Conservation (phyloP, 768 basidiomycete genomes). For the Pisolithus marmoratus region DNA sequence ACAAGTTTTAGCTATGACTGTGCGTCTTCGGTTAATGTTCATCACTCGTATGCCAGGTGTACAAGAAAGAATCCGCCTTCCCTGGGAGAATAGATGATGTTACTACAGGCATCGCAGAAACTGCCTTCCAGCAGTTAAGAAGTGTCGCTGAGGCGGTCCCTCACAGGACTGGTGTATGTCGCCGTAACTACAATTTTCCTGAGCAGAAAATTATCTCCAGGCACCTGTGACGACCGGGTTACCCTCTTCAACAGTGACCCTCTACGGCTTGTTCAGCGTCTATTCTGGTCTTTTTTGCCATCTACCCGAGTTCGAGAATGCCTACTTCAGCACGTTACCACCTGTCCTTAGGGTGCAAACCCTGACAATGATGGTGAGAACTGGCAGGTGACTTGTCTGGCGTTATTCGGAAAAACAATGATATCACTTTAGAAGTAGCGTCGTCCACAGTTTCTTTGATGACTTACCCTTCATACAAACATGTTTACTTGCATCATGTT, state of each 20-base stretch:
- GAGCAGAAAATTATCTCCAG: slow-evolving; percentile 10
- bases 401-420: slow-evolving; percentile 13
- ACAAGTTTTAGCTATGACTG: too few relatives aligned
- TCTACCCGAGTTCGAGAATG: slow-evolving; percentile 13
- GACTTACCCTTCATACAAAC: slow-evolving; percentile 18
- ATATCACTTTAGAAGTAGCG: slow-evolving; percentile 10
- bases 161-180: slow-evolving; percentile 11
- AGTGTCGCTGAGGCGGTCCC: slow-evolving; percentile 12
- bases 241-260: slow-evolving; percentile 12
- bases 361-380: neutral
- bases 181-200: slow-evolving; percentile 14
- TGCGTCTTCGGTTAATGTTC: too few relatives aligned
- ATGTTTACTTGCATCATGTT: slow-evolving; percentile 14
- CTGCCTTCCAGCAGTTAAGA: too few relatives aligned
- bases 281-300: slow-evolving; percentile 8
- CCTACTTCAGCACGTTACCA: slow-evolving; percentile 3
- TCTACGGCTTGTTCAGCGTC: slow-evolving; percentile 9
- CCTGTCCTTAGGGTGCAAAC: slow-evolving; percentile 11
- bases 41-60: too few relatives aligned
- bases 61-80: too few relatives aligned
- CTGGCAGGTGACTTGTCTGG: slow-evolving; percentile 11
- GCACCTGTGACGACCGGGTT: slow-evolving; percentile 16
- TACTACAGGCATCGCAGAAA: too few relatives aligned
- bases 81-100: too few relatives aligned
- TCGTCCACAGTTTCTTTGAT: slow-evolving; percentile 15